Conservation (phyloP, 2,329 filamentous ascomycete genomes). For the Apiospora rasikravindrae region DNA sequence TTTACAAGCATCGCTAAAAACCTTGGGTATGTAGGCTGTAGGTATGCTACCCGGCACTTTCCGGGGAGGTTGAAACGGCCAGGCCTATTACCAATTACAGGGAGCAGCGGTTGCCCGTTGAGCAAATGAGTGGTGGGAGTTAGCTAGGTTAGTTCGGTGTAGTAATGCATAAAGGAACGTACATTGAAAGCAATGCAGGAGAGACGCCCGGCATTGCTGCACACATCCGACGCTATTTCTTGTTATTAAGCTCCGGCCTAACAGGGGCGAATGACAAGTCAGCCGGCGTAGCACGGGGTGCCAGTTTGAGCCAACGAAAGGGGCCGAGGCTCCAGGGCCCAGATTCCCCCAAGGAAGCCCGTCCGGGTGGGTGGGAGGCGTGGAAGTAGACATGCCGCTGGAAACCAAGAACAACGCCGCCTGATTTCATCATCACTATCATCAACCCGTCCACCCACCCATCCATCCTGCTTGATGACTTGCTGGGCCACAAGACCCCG, state of each 20-base stretch:
- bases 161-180: neutral
- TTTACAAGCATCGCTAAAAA: neutral
- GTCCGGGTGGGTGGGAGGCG: neutral
- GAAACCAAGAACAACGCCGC: neutral
- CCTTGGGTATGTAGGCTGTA: too few relatives aligned
- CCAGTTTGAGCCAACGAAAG: neutral
- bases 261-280: slow-evolving; percentile 13
- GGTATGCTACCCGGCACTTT: slow-evolving; percentile 11
- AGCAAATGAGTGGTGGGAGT: neutral
- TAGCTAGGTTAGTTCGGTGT: neutral
- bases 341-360: slow-evolving; percentile 12
- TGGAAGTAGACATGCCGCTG: neutral
- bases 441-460: neutral
- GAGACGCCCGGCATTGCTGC: slow-evolving; percentile 2
- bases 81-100: neutral
- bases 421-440: slow-evolving; percentile 13
- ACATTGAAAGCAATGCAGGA: slow-evolving; percentile 6
- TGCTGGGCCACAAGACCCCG: slow-evolving; percentile 13
- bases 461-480: slow-evolving; percentile 13
- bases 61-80: slow-evolving; percentile 9
- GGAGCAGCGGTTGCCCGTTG: neutral
- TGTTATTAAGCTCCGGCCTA: neutral
- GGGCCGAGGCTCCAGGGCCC: neutral
- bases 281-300: slow-evolving; percentile 3
- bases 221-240: slow-evolving; percentile 14